Percentiles rank a stretch among this genome's conserved stretches.
These are phyloP conservation scores for Nadsonia starkeyi-henricii DNA, from an alignment of 1,139 yeast genomes.

Conservation along the genomic window DNA sequence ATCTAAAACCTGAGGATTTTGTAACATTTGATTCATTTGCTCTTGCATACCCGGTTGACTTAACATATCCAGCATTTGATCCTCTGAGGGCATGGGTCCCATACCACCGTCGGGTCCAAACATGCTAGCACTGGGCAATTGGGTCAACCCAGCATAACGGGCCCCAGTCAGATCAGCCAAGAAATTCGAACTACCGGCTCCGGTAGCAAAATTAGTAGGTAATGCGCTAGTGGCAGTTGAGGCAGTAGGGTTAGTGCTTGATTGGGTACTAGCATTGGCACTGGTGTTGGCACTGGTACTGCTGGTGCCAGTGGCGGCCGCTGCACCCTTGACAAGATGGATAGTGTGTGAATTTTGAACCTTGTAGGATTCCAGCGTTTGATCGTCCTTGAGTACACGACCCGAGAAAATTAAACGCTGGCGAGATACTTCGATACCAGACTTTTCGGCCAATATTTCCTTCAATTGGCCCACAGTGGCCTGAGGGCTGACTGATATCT, in stretches of 20 bases:
- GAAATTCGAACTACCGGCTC: constrained; percentile 35
- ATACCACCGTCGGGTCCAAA: constrained; percentile 95
- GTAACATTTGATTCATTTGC: constrained; percentile 64
- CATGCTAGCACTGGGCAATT: constrained; percentile 75
- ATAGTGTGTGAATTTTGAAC: constrained; percentile 76
- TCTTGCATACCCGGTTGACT: constrained; percentile 70
- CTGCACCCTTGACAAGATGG: constrained; percentile 63
- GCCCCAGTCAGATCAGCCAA: constrained; percentile 68
- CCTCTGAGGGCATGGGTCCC: constrained; percentile 57
- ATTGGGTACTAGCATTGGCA: constrained; percentile 7
- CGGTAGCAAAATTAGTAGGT: constrained; percentile 48
- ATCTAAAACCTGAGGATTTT: constrained; percentile 77
- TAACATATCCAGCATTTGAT: constrained; percentile 60
- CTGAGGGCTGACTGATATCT: constrained; percentile 39
- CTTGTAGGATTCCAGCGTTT: constrained; percentile 61
- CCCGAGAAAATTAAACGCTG: constrained; percentile 91
- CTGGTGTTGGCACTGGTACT: constrained; percentile 15
- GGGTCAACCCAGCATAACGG: constrained; percentile 83
- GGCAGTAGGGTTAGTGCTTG: background rate
- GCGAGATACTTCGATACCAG: constrained; percentile 56
- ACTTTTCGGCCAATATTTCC: constrained; percentile 40
- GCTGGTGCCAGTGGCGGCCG: constrained; percentile 19
- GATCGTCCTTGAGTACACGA: constrained; percentile 75
- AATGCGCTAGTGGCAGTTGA: constrained; percentile 22
- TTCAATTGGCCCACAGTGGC: constrained; percentile 59